Conservation (phyloP, 768 basidiomycete species). For the Kwoniella sp. region DNA sequence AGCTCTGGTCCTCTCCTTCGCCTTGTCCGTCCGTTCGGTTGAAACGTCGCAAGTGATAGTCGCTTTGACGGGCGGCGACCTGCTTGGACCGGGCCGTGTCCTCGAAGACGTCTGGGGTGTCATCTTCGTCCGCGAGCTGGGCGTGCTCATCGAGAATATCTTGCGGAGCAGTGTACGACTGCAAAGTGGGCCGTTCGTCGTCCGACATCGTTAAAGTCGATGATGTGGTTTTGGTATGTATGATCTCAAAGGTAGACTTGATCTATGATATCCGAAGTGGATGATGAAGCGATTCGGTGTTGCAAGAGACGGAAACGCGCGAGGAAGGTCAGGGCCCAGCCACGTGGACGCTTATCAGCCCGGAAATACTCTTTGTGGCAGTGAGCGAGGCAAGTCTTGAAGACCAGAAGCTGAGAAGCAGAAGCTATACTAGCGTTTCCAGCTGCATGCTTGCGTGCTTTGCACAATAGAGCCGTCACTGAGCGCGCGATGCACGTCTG, state of each 20-base stretch:
- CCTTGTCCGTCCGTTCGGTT: conserved; percentile 68
- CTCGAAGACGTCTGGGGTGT: conserved; percentile 65
- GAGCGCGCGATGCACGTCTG: no score
- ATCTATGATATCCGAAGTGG: not conserved
- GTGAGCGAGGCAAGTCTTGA: no score
- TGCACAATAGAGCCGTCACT: no score
- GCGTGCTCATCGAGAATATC: conserved; percentile 93
- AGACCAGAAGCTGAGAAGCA: no score
- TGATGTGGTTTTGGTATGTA: not conserved
- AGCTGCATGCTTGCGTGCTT: no score
- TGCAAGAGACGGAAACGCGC: not conserved
- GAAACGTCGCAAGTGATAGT: conserved; percentile 92
- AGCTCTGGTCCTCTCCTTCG: conserved; percentile 76
- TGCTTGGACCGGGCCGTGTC: conserved; percentile 91
- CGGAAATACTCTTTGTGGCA: not conserved
- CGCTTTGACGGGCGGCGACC: conserved; percentile 88
- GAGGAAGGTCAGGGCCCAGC: not conserved
- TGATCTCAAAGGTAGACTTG: not conserved
- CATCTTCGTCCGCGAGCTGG: conserved; percentile 89
- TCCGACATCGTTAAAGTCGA: conserved; percentile 16
- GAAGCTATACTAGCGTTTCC: no score
- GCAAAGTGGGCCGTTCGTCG: conserved; percentile 59
- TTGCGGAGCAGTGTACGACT: conserved; percentile 90
- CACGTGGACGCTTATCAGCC: conserved; percentile 5
- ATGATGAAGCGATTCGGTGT: not conserved